Base-by-base conservation (phyloP, 164 flowering plant species). In the Aristolochia fimbriata region DNA sequence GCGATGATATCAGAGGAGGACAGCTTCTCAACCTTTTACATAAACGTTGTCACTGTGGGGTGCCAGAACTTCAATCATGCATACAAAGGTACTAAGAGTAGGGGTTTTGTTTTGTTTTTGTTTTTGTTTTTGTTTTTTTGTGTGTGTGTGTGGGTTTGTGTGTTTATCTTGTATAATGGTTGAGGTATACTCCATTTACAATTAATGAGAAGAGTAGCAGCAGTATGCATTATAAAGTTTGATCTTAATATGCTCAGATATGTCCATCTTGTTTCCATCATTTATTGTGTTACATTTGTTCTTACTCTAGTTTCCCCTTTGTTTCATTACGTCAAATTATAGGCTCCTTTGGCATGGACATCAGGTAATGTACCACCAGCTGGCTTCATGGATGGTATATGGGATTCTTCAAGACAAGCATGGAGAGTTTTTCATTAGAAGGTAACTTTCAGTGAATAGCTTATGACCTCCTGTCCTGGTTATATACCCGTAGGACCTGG, bases 341-440 rank as follows among this genome's bases (percentile, higher is more conserved):
- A 93, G 97, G 87, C 97, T 94, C 63, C 95, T 90, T 70, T 94
- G 99, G 99, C 99, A 94, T 74, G 96, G 93, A 48, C 96, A 92
- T 76, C 98, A 92, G 71, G 97, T 94, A 57, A 73, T 94, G 89
- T 91, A 88, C 73, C 85, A 83, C 62, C 99, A 90, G 65, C 93
- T 94, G 63, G 83, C 95, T 1, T 79, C 95, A 41, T 94, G 99
- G 99, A 83, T 94, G 99, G 89, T 94, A 48, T 88, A 94, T 78
- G 99, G 99, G 61, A 81, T 90, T 77, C 87, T 91, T 74, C 96
- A 90, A 68, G 99, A 94, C 59, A 86, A 80, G 65, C 78, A 94
- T 80, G 93, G 89, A 59, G 99, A 94, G 58, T 94, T 94, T 73
- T 94, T 90, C 69, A 82, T 94, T 53, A 74, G 83, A 74, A 90